A percentile compares a stretch with the other conserved stretches of the same genome.
phyloP scores from a whole-genome alignment of 1,284 basidiomycete species.

The Blastosporella zonata region DNA sequence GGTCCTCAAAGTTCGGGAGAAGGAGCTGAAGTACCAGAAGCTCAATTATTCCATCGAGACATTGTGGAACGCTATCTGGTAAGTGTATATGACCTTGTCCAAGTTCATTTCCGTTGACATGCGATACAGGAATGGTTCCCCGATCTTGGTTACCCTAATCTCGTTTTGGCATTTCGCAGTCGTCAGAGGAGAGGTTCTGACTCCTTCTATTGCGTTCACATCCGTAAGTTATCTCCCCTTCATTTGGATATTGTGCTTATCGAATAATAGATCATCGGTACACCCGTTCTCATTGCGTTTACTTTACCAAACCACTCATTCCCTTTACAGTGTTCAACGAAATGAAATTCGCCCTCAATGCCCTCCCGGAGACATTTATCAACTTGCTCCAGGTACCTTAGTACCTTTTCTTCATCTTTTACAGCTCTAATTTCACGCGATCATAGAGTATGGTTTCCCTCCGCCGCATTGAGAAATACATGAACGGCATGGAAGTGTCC shows the following conservation, averaged over 20 bases:
- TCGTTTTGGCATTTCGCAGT: conserved; percentile 85
- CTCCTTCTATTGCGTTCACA: conserved; percentile 86
- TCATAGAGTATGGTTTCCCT: conserved; percentile 78
- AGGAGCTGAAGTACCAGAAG: conserved; percentile 81
- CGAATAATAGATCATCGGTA: conserved; percentile 57
- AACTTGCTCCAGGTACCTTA: conserved; percentile 69
- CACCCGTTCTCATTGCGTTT: not conserved
- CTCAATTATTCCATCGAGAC: conserved; percentile 85
- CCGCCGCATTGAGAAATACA: conserved; percentile 88
- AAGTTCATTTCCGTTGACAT: not conserved
- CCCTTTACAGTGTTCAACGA: conserved; percentile 72
- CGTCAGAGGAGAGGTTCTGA: conserved; percentile 63
- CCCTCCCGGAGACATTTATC: conserved; percentile 88
- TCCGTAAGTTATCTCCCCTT: conserved; percentile 44
- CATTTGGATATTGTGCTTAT: not conserved
- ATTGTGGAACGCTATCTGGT: conserved; percentile 81
- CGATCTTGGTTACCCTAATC: conserved; percentile 73
- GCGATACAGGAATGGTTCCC: conserved; percentile 60
- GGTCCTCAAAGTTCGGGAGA: conserved; percentile 71
- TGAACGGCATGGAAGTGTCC: conserved; percentile 68
- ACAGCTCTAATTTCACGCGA: not conserved
- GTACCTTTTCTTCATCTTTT: not conserved
- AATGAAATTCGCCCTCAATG: conserved; percentile 81
- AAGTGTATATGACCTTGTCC: conserved; percentile 14
- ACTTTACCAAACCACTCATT: not conserved